These are phyloP conservation scores for Cantharellus anzutake DNA, from an alignment of 768 basidiomycete species.

Conservation along the genomic window DNA sequence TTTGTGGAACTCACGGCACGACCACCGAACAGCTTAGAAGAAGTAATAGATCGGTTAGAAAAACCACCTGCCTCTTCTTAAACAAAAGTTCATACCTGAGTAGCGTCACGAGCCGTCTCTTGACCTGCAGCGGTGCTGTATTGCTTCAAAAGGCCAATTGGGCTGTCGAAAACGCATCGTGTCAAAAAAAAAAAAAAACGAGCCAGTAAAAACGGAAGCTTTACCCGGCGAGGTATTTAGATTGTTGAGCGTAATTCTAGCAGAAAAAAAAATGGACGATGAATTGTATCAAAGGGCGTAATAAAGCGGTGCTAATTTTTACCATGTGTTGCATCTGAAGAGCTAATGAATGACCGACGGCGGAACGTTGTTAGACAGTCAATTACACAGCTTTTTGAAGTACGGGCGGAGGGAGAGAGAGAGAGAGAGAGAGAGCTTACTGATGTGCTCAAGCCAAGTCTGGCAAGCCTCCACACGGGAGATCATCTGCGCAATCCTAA, in stretches of 20 bases:
- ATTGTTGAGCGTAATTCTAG: conserved; percentile 56
- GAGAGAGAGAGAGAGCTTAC: background rate
- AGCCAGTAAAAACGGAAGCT: background rate
- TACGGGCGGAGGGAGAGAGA: background rate
- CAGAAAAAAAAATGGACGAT: background rate
- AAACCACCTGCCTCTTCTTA: conserved; percentile 3
- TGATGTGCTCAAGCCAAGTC: conserved; percentile 73
- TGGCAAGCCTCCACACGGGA: conserved; percentile 63
- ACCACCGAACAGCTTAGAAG: conserved; percentile 9
- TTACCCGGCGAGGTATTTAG: conserved; percentile 52
- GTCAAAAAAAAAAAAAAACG: background rate
- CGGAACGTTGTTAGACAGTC: background rate
- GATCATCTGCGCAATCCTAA: conserved; percentile 63
- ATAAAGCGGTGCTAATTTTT: conserved; percentile 30
- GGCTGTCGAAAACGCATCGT: conserved; percentile 21
- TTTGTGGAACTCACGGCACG: background rate
- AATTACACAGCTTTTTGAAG: background rate
- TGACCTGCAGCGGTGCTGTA: conserved; percentile 56
- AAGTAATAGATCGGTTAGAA: background rate
- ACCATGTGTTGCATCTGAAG: conserved; percentile 80
- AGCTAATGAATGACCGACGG: conserved; percentile 25
- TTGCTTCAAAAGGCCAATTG: conserved; percentile 65
- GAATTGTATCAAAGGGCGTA: background rate
- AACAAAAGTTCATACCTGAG: conserved; percentile 1
- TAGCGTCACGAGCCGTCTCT: conserved; percentile 60